Base-by-base conservation (phyloP, 164 flowering plant genomes). In the Vitis rotundifolia region DNA sequence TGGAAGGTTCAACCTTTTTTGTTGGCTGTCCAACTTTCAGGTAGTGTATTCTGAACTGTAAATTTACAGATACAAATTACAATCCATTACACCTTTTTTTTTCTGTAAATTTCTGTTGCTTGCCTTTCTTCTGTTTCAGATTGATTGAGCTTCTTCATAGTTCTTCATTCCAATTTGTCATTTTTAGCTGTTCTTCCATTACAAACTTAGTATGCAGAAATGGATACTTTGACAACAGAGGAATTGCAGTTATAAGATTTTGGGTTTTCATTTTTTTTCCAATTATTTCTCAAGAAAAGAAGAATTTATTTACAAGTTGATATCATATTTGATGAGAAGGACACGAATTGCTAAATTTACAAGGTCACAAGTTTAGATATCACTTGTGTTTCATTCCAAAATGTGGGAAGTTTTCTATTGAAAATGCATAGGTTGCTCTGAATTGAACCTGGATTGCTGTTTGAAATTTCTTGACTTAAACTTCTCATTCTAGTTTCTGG, bases 11-110 rank as follows among this genome's bases (percentile, higher is more conserved):
- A 71, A 72, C 73, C 73, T 51, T 72, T 63, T 69, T 63, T 62
- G 72, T 75, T 78, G 79, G 72, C 62, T 54, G 59, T 70, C 75
- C 75, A 66, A 59, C 52, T 31, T 29, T 6, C 12, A 64, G 14
- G 52, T 64, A 52, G 67, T 67, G 31, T 55, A 29, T 44, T 14
- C 64, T 56, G 47, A 69, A 60, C 59, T 69, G 71, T 69, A 69
- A 50, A 69, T 71, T 64, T n/a, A 63, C 28, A 48, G 67, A 56
- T 49, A 49, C n/a, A 5, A 63, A 12, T 13, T 15, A 57, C 28
- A 49, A 28, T 14, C 15, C n/a, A 8, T 44, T 1, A 19, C 2
- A 49, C 49, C 5, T 31, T 15, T 37, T 31, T 6, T 12, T 14
- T 3, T 31, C 26, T 22, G 26, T 22, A 22, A 22, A 22, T 22